Base-by-base conservation (phyloP, 2,329 filamentous ascomycete genomes). In the Epichloe bromicola region DNA sequence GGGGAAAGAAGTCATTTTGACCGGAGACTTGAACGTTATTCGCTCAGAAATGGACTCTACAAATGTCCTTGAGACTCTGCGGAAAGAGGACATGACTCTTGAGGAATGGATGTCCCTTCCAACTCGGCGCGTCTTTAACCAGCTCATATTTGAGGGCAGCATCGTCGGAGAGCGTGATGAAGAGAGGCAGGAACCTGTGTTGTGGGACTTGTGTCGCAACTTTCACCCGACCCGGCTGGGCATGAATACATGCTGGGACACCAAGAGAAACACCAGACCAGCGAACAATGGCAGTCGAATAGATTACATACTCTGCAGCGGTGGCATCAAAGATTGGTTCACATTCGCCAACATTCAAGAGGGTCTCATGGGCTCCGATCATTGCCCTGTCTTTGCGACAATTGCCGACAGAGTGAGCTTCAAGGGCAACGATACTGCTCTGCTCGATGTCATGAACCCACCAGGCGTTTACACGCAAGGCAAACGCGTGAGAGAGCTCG, bases 171-270 rank as follows among this genome's bases (percentile, higher is more conserved):
- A 78, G 37, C 76, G 81, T 53, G 88, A 93, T 53, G 70, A 82
- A 59, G 83, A 79, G 0, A 75, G 85, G 56, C 83, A 90, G 62
- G 59, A 74, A 12, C 80, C 88, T 2, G 78, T 90, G 1, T 70
- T 97, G 40, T 87, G 85, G 77, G 93, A 98, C 68, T 73, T 94
- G 17, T 90, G 86, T 58, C 79, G 93, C 46, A 79, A 78, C 26
- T 94, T 90, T 61, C 86, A 96, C 61, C 85, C 87, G 1, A 69
- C 72, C n/a, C 78, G 93, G 39, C 73, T 74, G 55, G 88, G 88
- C 54, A 97, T 98, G 93, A 97, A 88, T 65, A 97, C 93, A 0
- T 95, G 91, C 65, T 97, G 91, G 91, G 89, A 97, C 56, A 90
- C 88, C 48, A 90, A 86, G 64, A 86, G 89, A 62, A 97, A 97